Evolutionary conservation across 169 alveolate genomes (phyloP).

Genomic region (Cryptosporidium sp.): DNA sequence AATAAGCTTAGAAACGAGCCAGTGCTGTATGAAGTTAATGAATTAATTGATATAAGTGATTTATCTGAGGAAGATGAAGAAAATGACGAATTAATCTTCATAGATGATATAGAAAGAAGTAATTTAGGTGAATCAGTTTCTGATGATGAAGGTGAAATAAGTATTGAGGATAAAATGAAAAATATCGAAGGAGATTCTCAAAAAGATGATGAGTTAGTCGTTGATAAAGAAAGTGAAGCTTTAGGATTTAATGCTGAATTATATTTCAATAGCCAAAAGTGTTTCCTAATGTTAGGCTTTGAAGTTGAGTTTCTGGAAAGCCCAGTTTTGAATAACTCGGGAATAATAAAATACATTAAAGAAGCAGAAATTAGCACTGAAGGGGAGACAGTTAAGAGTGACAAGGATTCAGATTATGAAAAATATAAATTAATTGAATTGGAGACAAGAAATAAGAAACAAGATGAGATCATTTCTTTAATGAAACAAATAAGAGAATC

Average conservation of each 20-base stretch:
- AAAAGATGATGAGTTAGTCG: background rate
- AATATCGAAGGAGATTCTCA: background rate
- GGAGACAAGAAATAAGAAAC: conserved; percentile 28
- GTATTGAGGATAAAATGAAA: background rate
- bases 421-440: conserved; percentile 3
- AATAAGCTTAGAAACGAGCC: background rate
- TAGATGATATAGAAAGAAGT: background rate
- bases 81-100: background rate
- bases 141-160: background rate
- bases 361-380: conserved; percentile 8
- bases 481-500: conserved; percentile 3
- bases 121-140: background rate
- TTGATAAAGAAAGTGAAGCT: background rate
- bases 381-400: conserved; percentile 9
- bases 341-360: conserved; percentile 18
- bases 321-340: conserved; percentile 32
- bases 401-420: background rate
- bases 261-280: conserved; percentile 23
- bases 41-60: background rate
- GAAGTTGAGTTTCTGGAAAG: conserved; percentile 30
- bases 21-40: background rate
- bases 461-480: background rate
- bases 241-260: background rate
- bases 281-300: conserved; percentile 12
- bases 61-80: background rate